Percentiles rank a stretch among this genome's conserved stretches.
phyloP scores from a whole-genome alignment of 208 protist species.

The Trypanosoma brucei region DNA sequence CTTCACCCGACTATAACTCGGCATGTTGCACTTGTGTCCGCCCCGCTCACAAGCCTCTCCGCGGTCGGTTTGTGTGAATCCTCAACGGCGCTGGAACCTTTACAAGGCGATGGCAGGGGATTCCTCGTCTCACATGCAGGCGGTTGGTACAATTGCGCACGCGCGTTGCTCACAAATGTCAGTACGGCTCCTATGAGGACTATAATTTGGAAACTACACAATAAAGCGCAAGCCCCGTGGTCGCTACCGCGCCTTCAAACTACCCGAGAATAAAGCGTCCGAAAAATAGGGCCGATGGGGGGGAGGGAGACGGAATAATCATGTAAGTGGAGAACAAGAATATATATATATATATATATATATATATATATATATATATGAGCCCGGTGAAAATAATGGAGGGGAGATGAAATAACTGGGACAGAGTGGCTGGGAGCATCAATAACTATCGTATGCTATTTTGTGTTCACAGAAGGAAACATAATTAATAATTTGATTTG shows the following conservation, averaged over 20 bases:
- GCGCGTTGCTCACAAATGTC: background rate
- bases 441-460: too few relatives aligned
- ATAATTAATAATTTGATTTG: too few relatives aligned
- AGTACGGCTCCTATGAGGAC: conserved; percentile 25
- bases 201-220: conserved; percentile 23
- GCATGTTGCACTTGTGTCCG: background rate
- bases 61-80: background rate
- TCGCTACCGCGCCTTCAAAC: background rate
- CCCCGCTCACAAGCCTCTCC: too few relatives aligned
- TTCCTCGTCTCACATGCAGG: background rate
- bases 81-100: background rate
- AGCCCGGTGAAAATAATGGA: too few relatives aligned
- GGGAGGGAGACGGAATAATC: too few relatives aligned
- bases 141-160: background rate
- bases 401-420: too few relatives aligned
- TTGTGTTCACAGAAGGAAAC: too few relatives aligned
- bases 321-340: too few relatives aligned
- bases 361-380: too few relatives aligned
- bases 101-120: background rate
- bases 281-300: too few relatives aligned
- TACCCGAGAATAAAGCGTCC: background rate
- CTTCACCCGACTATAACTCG: conserved; percentile 11
- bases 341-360: too few relatives aligned
- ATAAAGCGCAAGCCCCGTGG: conserved; percentile 10
- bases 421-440: too few relatives aligned